Percentiles rank a stretch among this genome's conserved stretches.
These are phyloP conservation scores for Pterulicium gracile DNA, from an alignment of 1,284 basidiomycete genomes.

Conservation along the genomic window DNA sequence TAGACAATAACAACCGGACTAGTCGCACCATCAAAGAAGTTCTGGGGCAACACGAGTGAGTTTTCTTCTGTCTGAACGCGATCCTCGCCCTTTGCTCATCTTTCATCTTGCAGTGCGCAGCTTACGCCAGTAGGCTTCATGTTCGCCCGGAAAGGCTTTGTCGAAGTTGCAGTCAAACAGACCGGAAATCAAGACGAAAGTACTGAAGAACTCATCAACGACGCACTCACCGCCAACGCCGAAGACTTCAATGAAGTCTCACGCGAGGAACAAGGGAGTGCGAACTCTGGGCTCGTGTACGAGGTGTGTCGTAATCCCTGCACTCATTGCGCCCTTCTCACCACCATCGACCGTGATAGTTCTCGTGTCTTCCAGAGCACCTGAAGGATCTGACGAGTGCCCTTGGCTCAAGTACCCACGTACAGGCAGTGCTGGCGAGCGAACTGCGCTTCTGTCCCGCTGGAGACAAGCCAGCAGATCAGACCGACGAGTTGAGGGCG, in stretches of 20 bases:
- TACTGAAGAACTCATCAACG: slow-evolving; percentile 38
- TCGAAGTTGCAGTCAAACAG: slow-evolving; percentile 41
- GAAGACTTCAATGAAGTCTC: slow-evolving; percentile 40
- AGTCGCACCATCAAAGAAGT: slow-evolving; percentile 53
- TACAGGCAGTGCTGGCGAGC: slow-evolving; percentile 35
- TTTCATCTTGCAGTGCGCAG: slow-evolving; percentile 38
- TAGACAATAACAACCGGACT: slow-evolving; percentile 59
- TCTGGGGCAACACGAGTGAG: slow-evolving; percentile 49
- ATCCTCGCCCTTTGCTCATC: neutral
- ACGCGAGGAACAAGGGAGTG: slow-evolving; percentile 12
- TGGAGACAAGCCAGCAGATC: slow-evolving; percentile 24
- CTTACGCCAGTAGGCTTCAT: slow-evolving; percentile 68
- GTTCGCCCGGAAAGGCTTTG: slow-evolving; percentile 60
- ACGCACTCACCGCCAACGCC: slow-evolving; percentile 38
- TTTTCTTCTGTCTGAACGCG: slow-evolving; percentile 6
- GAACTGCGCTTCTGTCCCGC: slow-evolving; percentile 49
- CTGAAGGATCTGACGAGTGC: slow-evolving; percentile 34
- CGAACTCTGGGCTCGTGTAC: slow-evolving; percentile 24
- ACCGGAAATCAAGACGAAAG: slow-evolving; percentile 30
- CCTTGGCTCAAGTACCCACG: slow-evolving; percentile 18
- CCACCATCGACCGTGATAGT: slow-evolving; percentile 24
- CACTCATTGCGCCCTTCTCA: too few species aligned
- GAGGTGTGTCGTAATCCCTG: too few species aligned
- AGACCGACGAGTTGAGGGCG: slow-evolving; percentile 28
- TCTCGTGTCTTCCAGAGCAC: slow-evolving; percentile 41